Conservation (phyloP, 345 rosid species). For the Viola odorata region DNA sequence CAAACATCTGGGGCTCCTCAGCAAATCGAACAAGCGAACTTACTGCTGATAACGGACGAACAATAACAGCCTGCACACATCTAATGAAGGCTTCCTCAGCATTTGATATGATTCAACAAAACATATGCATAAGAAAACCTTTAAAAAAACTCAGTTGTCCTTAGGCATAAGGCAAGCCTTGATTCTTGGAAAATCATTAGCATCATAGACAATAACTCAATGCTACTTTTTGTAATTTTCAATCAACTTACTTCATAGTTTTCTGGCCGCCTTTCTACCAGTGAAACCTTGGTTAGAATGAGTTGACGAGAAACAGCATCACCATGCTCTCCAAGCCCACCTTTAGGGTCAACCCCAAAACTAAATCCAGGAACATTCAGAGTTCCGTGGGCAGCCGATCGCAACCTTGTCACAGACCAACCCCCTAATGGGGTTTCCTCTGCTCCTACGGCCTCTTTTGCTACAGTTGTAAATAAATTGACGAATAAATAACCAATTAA, state of each 20-base stretch:
- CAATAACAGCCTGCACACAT: conserved; percentile 95
- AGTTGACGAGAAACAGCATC: conserved; percentile 88
- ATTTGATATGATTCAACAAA: conserved; percentile 29
- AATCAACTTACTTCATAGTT: conserved; percentile 97
- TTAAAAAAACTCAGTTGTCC: neutral
- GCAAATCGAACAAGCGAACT: conserved; percentile 91
- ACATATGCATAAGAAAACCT: neutral
- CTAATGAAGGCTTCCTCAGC: conserved; percentile 72
- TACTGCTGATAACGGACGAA: conserved; percentile 86
- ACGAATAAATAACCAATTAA: neutral
- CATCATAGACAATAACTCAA: neutral
- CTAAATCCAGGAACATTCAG: conserved; percentile 67
- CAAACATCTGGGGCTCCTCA: conserved; percentile 99
- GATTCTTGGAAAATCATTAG: neutral
- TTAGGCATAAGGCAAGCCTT: neutral
- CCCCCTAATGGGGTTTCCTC: conserved; percentile 88
- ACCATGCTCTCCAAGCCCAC: conserved; percentile 97
- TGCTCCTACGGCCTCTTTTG: conserved; percentile 88
- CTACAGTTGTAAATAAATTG: conserved; percentile 32
- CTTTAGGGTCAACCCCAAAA: conserved; percentile 87
- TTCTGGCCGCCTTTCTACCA: conserved; percentile 91
- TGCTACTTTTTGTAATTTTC: conserved; percentile 3
- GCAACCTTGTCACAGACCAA: conserved; percentile 87
- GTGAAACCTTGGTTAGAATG: conserved; percentile 81
- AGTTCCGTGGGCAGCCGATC: conserved; percentile 96